Percentiles rank a stretch among this genome's conserved stretches.
These are phyloP conservation scores for Tetraselmis striata DNA, from an alignment of 139 green algal species.

Conservation along the genomic window DNA sequence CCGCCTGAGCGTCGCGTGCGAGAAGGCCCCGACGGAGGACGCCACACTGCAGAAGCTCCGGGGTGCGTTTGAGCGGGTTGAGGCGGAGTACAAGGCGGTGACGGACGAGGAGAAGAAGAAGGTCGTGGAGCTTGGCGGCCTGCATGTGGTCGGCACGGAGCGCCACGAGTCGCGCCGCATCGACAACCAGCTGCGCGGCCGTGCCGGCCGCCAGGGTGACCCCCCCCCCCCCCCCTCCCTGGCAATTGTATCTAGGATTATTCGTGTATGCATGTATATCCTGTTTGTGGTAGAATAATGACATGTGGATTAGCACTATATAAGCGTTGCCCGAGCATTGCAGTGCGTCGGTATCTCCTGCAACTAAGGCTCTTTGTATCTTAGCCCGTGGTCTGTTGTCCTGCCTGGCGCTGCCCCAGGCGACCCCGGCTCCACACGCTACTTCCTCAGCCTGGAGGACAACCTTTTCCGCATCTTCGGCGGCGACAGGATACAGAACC, in stretches of 20 bases:
- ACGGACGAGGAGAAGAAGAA: slow-evolving; percentile 83
- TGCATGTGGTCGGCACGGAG: slow-evolving; percentile 96
- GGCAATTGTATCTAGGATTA: no score
- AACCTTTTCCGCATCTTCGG: slow-evolving; percentile 90
- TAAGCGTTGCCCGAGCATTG: no score
- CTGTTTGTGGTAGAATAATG: no score
- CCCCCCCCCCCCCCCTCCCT: slow-evolving; percentile 32
- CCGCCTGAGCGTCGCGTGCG: slow-evolving; percentile 80
- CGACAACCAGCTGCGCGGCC: slow-evolving; percentile 93
- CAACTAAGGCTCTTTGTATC: no score
- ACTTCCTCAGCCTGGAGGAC: slow-evolving; percentile 94
- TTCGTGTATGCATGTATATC: neutral
- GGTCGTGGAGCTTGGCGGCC: slow-evolving; percentile 70
- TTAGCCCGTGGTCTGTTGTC: neutral
- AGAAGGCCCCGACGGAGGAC: slow-evolving; percentile 81
- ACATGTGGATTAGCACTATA: no score
- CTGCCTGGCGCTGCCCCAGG: slow-evolving; percentile 28
- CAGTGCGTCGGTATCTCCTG: no score
- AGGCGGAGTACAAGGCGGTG: slow-evolving; percentile 76
- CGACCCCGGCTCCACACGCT: slow-evolving; percentile 86
- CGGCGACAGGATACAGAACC: slow-evolving; percentile 86
- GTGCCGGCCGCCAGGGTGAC: slow-evolving; percentile 54
- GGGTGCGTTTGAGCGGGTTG: slow-evolving; percentile 55
- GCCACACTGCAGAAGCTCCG: slow-evolving; percentile 52
- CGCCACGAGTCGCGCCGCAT: slow-evolving; percentile 91